Evolutionary conservation across 2,329 filamentous ascomycete genomes (phyloP).

Genomic region (Lachnellula cervina): DNA sequence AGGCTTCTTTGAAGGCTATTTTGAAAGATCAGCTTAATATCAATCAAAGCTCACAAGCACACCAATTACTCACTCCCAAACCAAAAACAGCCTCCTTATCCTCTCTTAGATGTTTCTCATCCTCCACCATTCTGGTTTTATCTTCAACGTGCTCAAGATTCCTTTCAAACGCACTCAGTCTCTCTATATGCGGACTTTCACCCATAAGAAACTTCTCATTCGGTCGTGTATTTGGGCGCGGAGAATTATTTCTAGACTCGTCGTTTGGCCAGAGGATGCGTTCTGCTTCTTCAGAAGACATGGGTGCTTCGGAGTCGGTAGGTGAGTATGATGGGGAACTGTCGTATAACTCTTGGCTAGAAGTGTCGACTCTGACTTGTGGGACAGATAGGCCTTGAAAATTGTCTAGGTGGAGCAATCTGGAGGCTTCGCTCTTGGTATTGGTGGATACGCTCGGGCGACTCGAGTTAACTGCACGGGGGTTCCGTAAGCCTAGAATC

Average conservation of each 20-base stretch:
- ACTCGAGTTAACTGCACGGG: background rate
- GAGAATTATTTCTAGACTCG: too few species aligned
- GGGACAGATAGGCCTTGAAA: background rate
- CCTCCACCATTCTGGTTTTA: slow-evolving; percentile 36
- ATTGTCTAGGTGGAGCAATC: slow-evolving; percentile 12
- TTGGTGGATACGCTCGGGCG: slow-evolving; percentile 6
- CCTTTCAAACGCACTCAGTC: background rate
- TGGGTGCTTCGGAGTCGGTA: slow-evolving; percentile 4
- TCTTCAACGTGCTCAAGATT: slow-evolving; percentile 33
- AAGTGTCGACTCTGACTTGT: background rate
- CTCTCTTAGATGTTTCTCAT: slow-evolving; percentile 32
- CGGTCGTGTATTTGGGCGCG: too few species aligned
- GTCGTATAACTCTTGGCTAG: slow-evolving; percentile 14
- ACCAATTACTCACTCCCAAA: too few species aligned
- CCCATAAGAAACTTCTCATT: slow-evolving; percentile 13
- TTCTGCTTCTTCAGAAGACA: slow-evolving; percentile 28
- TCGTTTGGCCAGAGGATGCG: slow-evolving; percentile 24
- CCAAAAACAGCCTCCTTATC: slow-evolving; percentile 22
- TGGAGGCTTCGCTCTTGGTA: slow-evolving; percentile 8
- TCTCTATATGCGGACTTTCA: background rate
- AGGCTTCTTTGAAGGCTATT: too few species aligned
- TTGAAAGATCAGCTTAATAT: background rate
- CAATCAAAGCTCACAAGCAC: background rate
- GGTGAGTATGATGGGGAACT: slow-evolving; percentile 12
- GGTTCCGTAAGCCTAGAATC: background rate